These are phyloP conservation scores for Pseudodiploospora longispora DNA, from an alignment of 2,329 filamentous ascomycete genomes.

Conservation along the genomic window DNA sequence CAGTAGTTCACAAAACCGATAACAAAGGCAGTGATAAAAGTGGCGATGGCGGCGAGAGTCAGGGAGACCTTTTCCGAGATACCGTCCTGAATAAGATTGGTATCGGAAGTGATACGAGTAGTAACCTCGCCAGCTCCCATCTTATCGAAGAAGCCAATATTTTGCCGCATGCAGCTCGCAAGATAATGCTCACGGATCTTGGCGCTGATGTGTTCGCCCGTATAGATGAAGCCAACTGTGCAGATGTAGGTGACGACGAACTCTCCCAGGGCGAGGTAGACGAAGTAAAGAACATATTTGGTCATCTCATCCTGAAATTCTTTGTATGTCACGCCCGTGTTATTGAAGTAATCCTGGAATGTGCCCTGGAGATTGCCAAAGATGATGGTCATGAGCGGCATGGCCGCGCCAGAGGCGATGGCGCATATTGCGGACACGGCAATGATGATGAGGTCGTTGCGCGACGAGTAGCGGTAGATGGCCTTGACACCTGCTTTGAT, in stretches of 20 bases:
- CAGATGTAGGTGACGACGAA: slow-evolving; percentile 71
- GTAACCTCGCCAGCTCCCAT: slow-evolving; percentile 89
- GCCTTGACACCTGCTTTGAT: slow-evolving; percentile 55
- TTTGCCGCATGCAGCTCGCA: slow-evolving; percentile 74
- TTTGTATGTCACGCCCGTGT: slow-evolving; percentile 34
- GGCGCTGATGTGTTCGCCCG: slow-evolving; percentile 68
- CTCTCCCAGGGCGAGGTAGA: slow-evolving; percentile 76
- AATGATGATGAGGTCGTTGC: slow-evolving; percentile 57
- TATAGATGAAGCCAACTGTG: slow-evolving; percentile 86
- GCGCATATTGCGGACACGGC: slow-evolving; percentile 52
- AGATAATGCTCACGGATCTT: slow-evolving; percentile 81
- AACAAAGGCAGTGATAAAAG: slow-evolving; percentile 81
- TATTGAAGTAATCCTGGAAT: slow-evolving; percentile 47
- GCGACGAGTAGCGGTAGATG: slow-evolving; percentile 63
- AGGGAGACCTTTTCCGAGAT: slow-evolving; percentile 85
- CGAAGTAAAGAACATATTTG: slow-evolving; percentile 67
- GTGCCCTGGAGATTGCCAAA: slow-evolving; percentile 69
- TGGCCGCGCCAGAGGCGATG: slow-evolving; percentile 63
- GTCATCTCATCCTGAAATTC: slow-evolving; percentile 54
- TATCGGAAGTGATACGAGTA: slow-evolving; percentile 88
- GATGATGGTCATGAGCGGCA: slow-evolving; percentile 74
- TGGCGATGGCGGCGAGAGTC: slow-evolving; percentile 67
- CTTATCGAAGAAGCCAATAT: slow-evolving; percentile 90
- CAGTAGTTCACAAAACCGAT: slow-evolving; percentile 89
- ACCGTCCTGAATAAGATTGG: slow-evolving; percentile 87